These are phyloP conservation scores for Amphicarpaea edgeworthii DNA, from an alignment of 306 rosid genomes.

Conservation along the genomic window DNA sequence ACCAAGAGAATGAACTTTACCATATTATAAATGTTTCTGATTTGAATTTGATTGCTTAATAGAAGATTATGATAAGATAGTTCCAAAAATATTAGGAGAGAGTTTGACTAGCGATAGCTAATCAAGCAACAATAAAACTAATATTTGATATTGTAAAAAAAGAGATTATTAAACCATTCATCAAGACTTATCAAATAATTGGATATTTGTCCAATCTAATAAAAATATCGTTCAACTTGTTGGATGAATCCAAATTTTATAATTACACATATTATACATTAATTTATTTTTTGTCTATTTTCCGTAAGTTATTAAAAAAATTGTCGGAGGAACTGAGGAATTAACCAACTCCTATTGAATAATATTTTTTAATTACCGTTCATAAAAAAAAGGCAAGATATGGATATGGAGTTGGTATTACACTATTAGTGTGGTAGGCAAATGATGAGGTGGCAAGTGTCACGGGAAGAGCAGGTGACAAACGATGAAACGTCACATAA, in stretches of 20 bases:
- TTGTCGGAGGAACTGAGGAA: not conserved
- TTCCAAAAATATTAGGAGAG: not conserved
- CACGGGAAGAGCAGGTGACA: conserved; percentile 4
- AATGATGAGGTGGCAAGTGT: not conserved
- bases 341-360: not conserved
- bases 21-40: too few species aligned
- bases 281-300: not conserved
- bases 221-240: conserved; percentile 8
- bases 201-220: not conserved
- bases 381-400: not conserved
- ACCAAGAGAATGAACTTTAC: not conserved
- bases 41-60: too few species aligned
- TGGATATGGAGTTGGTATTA: not conserved
- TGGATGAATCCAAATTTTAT: not conserved
- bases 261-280: not conserved
- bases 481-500: conserved; percentile 16
- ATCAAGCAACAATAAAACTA: not conserved
- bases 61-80: not conserved
- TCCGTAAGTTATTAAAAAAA: not conserved
- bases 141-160: not conserved
- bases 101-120: not conserved
- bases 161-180: not conserved
- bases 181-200: not conserved
- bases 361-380: not conserved
- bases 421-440: not conserved